These are phyloP conservation scores for Boeremia lycopersici DNA, from an alignment of 2,329 filamentous ascomycete species.

Conservation along the genomic window DNA sequence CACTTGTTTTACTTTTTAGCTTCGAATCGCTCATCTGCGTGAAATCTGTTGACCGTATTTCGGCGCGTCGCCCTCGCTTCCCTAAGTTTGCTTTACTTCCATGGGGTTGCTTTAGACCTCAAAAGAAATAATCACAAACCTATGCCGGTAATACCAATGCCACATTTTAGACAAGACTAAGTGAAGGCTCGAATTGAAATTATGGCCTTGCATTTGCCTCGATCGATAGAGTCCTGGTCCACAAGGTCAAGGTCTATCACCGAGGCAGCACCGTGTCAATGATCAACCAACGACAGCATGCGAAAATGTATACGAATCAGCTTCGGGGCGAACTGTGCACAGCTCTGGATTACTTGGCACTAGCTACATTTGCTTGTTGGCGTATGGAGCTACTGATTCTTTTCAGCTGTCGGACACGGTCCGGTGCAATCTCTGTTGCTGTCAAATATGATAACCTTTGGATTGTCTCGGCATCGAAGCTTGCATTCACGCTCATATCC, in stretches of 20 bases:
- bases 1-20: constrained; percentile 4
- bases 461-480: background rate
- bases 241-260: background rate
- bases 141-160: background rate
- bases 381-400: background rate
- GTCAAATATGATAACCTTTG: background rate
- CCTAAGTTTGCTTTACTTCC: background rate
- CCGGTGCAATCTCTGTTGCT: background rate
- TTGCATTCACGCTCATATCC: background rate
- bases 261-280: background rate
- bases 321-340: background rate
- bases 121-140: background rate
- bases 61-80: background rate
- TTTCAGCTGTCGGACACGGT: background rate
- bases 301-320: background rate
- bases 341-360: constrained; percentile 7
- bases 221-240: background rate
- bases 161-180: background rate
- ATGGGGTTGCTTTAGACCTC: too few species aligned
- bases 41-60: background rate
- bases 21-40: background rate
- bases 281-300: too few species aligned
- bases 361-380: background rate
- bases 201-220: background rate
- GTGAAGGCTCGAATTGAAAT: background rate